phyloP scores from a whole-genome alignment of 2,329 filamentous ascomycete genomes.

The Penicillium sp. region DNA sequence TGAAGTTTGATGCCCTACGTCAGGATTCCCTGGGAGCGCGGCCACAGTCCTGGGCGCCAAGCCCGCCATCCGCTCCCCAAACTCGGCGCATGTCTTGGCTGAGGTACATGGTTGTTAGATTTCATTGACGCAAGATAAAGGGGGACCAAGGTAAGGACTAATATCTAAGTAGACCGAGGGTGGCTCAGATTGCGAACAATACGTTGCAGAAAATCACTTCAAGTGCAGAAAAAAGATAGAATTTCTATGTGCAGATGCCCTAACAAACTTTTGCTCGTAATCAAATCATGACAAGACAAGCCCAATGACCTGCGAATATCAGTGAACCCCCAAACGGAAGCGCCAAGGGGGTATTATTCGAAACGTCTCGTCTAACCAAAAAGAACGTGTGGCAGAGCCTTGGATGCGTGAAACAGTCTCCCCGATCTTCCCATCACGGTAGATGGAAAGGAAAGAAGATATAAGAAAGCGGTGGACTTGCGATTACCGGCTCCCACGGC shows the following conservation, averaged over 20 bases:
- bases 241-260: conserved; percentile 22
- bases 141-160: no score
- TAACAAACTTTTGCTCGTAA: conserved; percentile 22
- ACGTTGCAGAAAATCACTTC: background rate
- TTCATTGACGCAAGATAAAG: no score
- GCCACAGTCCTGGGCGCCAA: no score
- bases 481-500: background rate
- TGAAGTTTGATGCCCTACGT: no score
- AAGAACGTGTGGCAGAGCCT: conserved; percentile 3
- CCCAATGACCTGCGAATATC: conserved; percentile 7
- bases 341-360: conserved; percentile 18
- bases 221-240: background rate
- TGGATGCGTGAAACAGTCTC: background rate
- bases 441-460: background rate
- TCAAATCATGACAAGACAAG: conserved; percentile 16
- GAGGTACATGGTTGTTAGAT: no score
- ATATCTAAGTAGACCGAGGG: no score
- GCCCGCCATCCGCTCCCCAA: no score
- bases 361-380: conserved; percentile 10
- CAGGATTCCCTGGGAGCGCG: no score
- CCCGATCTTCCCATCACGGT: background rate
- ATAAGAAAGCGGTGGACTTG: background rate
- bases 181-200: no score
- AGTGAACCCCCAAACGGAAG: conserved; percentile 16
- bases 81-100: no score